These are phyloP conservation scores for Xylaria grammica DNA, from an alignment of 495 filamentous ascomycete genomes.

Conservation along the genomic window DNA sequence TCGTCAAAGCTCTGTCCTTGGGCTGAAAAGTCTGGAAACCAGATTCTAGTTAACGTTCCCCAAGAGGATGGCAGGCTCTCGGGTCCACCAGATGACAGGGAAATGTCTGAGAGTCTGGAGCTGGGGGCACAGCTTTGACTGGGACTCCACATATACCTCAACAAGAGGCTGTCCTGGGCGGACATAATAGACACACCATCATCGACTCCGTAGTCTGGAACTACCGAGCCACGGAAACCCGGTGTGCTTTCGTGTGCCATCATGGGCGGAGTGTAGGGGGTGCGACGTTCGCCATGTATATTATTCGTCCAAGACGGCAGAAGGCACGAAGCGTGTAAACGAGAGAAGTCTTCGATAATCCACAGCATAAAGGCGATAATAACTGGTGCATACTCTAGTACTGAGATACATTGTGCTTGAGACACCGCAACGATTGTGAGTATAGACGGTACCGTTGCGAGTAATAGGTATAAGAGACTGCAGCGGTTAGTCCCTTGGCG, in stretches of 20 bases:
- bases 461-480: constrained; percentile 13
- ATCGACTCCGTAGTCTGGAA: constrained; percentile 4
- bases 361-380: constrained; percentile 15
- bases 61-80: constrained; percentile 34
- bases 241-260: background rate
- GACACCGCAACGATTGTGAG: background rate
- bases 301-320: constrained; percentile 4
- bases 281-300: background rate
- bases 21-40: constrained; percentile 25
- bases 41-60: constrained; percentile 29
- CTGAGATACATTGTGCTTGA: background rate
- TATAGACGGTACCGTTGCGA: constrained; percentile 1
- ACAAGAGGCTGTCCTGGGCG: constrained; percentile 15
- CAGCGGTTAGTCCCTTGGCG: background rate
- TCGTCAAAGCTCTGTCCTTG: background rate
- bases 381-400: constrained; percentile 8
- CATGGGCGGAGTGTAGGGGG: background rate
- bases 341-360: constrained; percentile 21
- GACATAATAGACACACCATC: constrained; percentile 1
- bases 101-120: constrained; percentile 33
- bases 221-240: constrained; percentile 13
- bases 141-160: constrained; percentile 19
- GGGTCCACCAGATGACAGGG: constrained; percentile 17
- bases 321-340: background rate
- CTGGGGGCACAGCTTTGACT: constrained; percentile 24